Conservation (phyloP, 129 eudicot genomes). For the Solidago caesia region DNA sequence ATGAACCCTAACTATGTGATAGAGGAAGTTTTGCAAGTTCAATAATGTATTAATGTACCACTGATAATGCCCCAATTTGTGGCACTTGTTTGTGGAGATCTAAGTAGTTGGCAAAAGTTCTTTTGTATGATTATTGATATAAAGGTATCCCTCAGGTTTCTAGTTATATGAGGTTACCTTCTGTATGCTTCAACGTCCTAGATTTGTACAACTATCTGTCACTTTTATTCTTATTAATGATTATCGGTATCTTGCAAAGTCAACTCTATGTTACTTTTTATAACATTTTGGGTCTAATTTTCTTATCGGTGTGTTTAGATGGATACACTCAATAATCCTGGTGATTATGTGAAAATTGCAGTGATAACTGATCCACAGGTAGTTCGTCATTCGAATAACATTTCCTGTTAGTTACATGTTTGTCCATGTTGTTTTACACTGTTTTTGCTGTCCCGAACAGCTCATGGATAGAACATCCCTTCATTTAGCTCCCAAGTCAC, state of each 20-base stretch:
- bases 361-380: conserved; percentile 98
- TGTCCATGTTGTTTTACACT: background rate
- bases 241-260: background rate
- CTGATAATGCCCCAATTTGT: conserved; percentile 3
- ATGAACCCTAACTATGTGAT: background rate
- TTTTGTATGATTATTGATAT: background rate
- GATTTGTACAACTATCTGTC: background rate
- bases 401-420: background rate
- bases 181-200: background rate
- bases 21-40: conserved; percentile 9
- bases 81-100: conserved; percentile 1
- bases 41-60: no score
- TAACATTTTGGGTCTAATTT: conserved; percentile 1
- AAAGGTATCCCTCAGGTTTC: no score
- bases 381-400: conserved; percentile 5
- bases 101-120: background rate
- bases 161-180: background rate
- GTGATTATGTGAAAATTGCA: conserved; percentile 78
- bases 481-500: conserved; percentile 68
- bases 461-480: conserved; percentile 89
- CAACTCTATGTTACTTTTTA: background rate
- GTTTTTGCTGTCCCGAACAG: conserved; percentile 41
- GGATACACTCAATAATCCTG: conserved; percentile 37
- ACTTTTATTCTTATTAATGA: background rate
- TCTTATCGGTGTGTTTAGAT: conserved; percentile 35